phyloP scores from a whole-genome alignment of 768 basidiomycete genomes.

The Lactifluus hygrophoroides region DNA sequence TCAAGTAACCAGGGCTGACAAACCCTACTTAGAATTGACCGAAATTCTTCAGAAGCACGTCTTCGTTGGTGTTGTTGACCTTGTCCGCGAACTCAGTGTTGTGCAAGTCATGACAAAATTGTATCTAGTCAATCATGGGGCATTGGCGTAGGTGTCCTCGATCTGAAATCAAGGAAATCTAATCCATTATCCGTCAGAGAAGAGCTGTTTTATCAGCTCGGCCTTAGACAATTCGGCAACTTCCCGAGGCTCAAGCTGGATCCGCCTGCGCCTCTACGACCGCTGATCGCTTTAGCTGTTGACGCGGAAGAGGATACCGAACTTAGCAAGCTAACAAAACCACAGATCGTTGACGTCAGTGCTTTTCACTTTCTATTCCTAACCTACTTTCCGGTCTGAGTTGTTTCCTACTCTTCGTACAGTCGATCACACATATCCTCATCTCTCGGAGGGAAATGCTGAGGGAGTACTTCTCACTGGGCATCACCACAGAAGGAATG shows the following conservation, averaged over 20 bases:
- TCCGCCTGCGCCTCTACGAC: slow-evolving; percentile 66
- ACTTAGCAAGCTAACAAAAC: slow-evolving; percentile 45
- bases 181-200: slow-evolving; percentile 45
- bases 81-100: slow-evolving; percentile 61
- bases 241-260: slow-evolving; percentile 69
- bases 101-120: slow-evolving; percentile 85
- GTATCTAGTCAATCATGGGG: slow-evolving; percentile 81
- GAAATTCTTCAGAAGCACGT: slow-evolving; percentile 82
- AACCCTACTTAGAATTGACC: slow-evolving; percentile 49
- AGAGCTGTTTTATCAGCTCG: slow-evolving; percentile 93
- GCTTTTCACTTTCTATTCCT: background rate
- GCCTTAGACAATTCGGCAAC: slow-evolving; percentile 83
- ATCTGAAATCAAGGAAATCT: background rate
- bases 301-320: slow-evolving; percentile 50
- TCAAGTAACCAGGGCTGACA: background rate
- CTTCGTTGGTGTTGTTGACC: slow-evolving; percentile 88
- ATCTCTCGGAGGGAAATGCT: slow-evolving; percentile 71
- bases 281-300: slow-evolving; percentile 71
- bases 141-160: slow-evolving; percentile 60
- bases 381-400: background rate
- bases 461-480: slow-evolving; percentile 81
- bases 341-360: slow-evolving; percentile 64
- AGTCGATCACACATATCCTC: slow-evolving; percentile 62
- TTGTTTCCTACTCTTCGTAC: background rate
- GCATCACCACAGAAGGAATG: slow-evolving; percentile 54